Percentiles rank a stretch among this genome's conserved stretches.
Conservation (phyloP, 2,329 filamentous ascomycete genomes). For the Xylaria sp. region DNA sequence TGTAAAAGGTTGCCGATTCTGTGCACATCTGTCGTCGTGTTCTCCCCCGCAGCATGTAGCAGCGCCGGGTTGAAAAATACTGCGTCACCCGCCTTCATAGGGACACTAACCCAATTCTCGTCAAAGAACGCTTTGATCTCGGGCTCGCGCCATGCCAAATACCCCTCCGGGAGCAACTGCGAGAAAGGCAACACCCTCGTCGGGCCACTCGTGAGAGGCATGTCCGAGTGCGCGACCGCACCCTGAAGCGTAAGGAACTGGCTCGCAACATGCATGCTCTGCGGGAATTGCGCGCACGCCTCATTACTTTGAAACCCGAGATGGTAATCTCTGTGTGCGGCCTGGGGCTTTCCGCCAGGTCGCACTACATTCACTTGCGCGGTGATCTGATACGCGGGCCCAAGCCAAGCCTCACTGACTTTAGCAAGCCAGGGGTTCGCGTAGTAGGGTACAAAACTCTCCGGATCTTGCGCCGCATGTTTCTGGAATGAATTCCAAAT, state of each 20-base stretch:
- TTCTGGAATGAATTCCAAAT: slow-evolving; percentile 73
- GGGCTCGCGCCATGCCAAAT: slow-evolving; percentile 59
- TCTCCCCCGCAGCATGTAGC: slow-evolving; percentile 67
- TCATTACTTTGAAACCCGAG: slow-evolving; percentile 64
- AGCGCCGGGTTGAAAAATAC: slow-evolving; percentile 69
- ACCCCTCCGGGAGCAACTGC: slow-evolving; percentile 62
- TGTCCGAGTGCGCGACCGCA: slow-evolving; percentile 65
- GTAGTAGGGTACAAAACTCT: slow-evolving; percentile 62
- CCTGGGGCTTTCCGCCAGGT: slow-evolving; percentile 62
- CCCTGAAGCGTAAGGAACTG: slow-evolving; percentile 67
- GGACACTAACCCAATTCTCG: slow-evolving; percentile 56
- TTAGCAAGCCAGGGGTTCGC: slow-evolving; percentile 62
- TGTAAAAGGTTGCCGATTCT: slow-evolving; percentile 67
- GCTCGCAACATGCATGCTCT: slow-evolving; percentile 57
- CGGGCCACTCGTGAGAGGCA: slow-evolving; percentile 63
- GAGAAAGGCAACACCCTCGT: slow-evolving; percentile 66
- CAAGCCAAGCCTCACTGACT: slow-evolving; percentile 62
- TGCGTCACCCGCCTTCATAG: slow-evolving; percentile 61
- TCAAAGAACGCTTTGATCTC: slow-evolving; percentile 62
- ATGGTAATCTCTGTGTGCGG: slow-evolving; percentile 67
- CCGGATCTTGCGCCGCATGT: slow-evolving; percentile 57
- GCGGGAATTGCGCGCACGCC: slow-evolving; percentile 54
- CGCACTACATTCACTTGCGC: slow-evolving; percentile 68
- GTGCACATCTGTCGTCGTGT: slow-evolving; percentile 52
- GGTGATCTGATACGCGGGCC: slow-evolving; percentile 64